Conservation (phyloP, 2,329 filamentous ascomycete genomes). For the Orbilia javanica region DNA sequence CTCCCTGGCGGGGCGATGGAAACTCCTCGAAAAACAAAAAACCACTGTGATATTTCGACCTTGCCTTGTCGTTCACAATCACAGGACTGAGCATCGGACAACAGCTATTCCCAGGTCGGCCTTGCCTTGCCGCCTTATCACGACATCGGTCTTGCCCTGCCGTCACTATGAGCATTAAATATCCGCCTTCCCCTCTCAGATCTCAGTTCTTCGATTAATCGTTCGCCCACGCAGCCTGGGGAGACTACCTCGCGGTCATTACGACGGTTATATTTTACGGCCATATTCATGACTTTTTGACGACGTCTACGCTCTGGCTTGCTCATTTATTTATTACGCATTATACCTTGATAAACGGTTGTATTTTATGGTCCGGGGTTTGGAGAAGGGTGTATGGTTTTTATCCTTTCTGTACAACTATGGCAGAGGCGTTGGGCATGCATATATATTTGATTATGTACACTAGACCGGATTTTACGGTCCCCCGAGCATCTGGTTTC, state of each 20-base stretch:
- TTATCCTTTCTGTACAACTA: conserved; percentile 33
- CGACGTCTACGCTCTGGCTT: conserved; percentile 8
- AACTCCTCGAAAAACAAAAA: not conserved
- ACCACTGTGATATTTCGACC: not conserved
- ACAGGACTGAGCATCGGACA: no score
- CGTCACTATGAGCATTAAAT: not conserved
- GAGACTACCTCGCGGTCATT: not conserved
- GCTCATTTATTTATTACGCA: conserved; percentile 15
- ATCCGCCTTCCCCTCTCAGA: not conserved
- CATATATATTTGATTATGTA: conserved; percentile 38
- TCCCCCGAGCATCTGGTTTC: conserved; percentile 1
- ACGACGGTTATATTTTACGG: conserved; percentile 3
- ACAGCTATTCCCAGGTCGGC: not conserved
- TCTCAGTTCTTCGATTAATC: not conserved
- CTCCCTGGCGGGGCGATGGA: not conserved
- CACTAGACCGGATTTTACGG: conserved; percentile 25
- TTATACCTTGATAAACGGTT: conserved; percentile 29
- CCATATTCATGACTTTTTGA: conserved; percentile 11
- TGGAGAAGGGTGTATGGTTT: conserved; percentile 9
- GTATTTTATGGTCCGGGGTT: conserved; percentile 29
- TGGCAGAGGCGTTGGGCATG: conserved; percentile 41
- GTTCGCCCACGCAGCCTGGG: not conserved
- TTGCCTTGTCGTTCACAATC: not conserved
- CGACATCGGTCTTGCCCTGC: not conserved
- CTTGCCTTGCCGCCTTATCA: not conserved